A percentile compares a stretch with the other conserved stretches of the same genome.
phyloP scores from a whole-genome alignment of 345 rosid species.

The Excoecaria agallocha region DNA sequence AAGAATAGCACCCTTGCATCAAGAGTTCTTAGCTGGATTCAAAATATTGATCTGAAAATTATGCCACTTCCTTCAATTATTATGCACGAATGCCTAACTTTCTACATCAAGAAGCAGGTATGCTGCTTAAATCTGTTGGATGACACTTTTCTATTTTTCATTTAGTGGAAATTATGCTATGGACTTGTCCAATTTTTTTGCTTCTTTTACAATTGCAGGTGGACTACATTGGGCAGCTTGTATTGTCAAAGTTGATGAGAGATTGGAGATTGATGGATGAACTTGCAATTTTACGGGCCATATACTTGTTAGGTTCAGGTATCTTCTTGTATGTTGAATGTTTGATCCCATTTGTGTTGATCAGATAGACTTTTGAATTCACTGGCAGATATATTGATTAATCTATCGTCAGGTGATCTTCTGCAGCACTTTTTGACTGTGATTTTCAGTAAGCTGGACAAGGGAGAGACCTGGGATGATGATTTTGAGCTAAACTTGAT shows the following conservation, averaged over 20 bases:
- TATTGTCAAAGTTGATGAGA: conserved; percentile 81
- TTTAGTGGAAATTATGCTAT: not conserved
- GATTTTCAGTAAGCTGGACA: conserved; percentile 73
- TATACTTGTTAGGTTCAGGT: conserved; percentile 98
- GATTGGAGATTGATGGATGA: conserved; percentile 97
- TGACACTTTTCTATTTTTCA: conserved; percentile 14
- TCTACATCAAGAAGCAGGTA: conserved; percentile 83
- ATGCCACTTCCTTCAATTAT: conserved; percentile 77
- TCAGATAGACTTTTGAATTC: conserved; percentile 10
- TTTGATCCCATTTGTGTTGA: conserved; percentile 11
- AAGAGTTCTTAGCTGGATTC: conserved; percentile 70
- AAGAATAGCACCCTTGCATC: conserved; percentile 85
- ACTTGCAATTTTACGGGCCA: conserved; percentile 92
- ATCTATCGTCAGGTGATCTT: conserved; percentile 69
- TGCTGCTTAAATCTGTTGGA: conserved; percentile 19
- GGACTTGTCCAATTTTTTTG: not conserved
- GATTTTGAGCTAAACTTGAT: conserved; percentile 87
- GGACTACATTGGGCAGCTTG: conserved; percentile 66
- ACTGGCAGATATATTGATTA: conserved; percentile 20
- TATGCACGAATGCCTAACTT: conserved; percentile 75
- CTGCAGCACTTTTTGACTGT: conserved; percentile 88
- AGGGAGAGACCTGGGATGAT: conserved; percentile 89
- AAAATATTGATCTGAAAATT: conserved; percentile 49
- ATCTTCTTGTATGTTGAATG: conserved; percentile 21
- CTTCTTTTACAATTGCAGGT: conserved; percentile 45